Conservation (phyloP, 331 rosid species). For the Spiraea crenata region DNA sequence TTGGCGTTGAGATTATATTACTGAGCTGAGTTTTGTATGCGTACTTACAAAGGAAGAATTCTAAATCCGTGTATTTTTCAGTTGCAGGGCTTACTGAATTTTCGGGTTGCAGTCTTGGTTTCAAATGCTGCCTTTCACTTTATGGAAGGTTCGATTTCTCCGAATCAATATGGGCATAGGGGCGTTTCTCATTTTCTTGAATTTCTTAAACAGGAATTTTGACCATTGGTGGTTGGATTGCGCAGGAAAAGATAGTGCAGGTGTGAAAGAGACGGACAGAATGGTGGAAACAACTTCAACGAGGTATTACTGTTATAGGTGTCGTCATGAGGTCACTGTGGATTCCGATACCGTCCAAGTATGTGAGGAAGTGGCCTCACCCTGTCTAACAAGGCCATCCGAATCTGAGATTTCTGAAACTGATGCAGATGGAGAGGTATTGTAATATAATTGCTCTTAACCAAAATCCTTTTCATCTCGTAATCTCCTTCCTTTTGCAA, state of each 20-base stretch:
- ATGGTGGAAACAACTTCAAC: not conserved
- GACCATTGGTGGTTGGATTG: not conserved
- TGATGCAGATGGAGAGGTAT: not conserved
- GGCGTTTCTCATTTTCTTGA: not conserved
- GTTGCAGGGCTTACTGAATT: too few species aligned
- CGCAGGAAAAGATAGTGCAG: not conserved
- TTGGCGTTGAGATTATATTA: too few species aligned
- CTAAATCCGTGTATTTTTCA: too few species aligned
- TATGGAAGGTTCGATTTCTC: too few species aligned
- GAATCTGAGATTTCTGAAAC: not conserved
- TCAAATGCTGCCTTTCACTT: too few species aligned
- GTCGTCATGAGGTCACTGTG: not conserved
- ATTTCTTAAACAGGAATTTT: too few species aligned
- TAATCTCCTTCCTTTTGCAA: too few species aligned
- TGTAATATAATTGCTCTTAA: not conserved
- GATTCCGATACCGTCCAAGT: not conserved
- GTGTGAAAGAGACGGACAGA: not conserved
- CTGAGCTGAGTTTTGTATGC: too few species aligned
- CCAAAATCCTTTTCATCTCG: too few species aligned
- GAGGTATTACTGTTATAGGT: not conserved
- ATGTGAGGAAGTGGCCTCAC: not conserved
- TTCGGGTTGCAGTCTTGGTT: too few species aligned
- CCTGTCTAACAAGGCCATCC: not conserved
- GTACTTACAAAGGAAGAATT: too few species aligned
- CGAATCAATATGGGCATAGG: too few species aligned